phyloP scores from a whole-genome alignment of 805 yeast genomes.

The Yarrowia sp. region DNA sequence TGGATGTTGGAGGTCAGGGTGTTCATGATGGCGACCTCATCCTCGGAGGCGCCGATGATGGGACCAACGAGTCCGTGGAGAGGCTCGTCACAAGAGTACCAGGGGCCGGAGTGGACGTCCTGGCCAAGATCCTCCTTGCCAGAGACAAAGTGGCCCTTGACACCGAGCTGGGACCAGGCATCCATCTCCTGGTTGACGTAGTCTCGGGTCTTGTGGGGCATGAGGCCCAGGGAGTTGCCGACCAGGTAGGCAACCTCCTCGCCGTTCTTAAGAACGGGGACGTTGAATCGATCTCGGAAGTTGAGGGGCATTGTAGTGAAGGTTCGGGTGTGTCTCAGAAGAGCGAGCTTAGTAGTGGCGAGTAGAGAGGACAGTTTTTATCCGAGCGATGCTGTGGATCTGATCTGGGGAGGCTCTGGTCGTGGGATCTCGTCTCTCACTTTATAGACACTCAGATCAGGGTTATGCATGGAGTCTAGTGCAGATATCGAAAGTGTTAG shows the following conservation, averaged over 20 bases:
- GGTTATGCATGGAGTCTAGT: slow-evolving; percentile 9
- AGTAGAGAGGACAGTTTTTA: background rate
- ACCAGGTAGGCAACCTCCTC: slow-evolving; percentile 60
- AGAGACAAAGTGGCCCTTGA: slow-evolving; percentile 70
- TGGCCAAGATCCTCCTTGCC: slow-evolving; percentile 22
- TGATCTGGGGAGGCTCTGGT: slow-evolving; percentile 9
- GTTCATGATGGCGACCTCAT: slow-evolving; percentile 88
- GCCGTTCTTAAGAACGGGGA: slow-evolving; percentile 22
- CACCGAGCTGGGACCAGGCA: slow-evolving; percentile 82
- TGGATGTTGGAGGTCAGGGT: slow-evolving; percentile 81
- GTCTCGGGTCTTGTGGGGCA: slow-evolving; percentile 63
- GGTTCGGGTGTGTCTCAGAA: background rate
- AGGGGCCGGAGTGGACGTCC: slow-evolving; percentile 50
- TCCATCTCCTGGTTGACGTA: slow-evolving; percentile 66
- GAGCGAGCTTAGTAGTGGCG: background rate
- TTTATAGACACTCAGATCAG: slow-evolving; percentile 22
- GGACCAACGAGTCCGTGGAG: slow-evolving; percentile 65
- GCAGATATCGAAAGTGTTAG: background rate
- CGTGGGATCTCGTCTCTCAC: slow-evolving; percentile 19
- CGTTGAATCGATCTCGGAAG: slow-evolving; percentile 30
- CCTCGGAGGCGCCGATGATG: slow-evolving; percentile 67
- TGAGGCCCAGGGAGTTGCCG: slow-evolving; percentile 91
- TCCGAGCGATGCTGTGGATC: slow-evolving; percentile 3
- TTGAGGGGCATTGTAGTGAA: slow-evolving; percentile 12
- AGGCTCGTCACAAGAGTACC: slow-evolving; percentile 86